Percentiles rank a stretch among this genome's conserved stretches.
These are phyloP conservation scores for Fusarium chuoi DNA, from an alignment of 2,329 filamentous ascomycete genomes.

Conservation along the genomic window DNA sequence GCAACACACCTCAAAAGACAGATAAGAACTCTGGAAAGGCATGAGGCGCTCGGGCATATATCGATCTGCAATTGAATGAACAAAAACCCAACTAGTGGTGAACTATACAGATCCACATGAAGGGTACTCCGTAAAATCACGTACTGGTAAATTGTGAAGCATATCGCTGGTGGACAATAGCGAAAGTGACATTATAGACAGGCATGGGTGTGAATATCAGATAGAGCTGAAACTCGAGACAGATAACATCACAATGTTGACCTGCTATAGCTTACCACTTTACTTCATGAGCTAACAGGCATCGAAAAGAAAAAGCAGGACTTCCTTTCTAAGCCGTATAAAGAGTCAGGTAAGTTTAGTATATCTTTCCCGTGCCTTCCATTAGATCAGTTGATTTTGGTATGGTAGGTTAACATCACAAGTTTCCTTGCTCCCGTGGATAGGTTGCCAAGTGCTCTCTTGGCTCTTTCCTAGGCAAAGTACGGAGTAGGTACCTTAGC, in stretches of 20 bases:
- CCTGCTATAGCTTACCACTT: neutral
- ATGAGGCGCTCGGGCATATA: neutral
- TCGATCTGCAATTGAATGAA: neutral
- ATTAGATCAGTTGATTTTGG: neutral
- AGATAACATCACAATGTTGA: neutral
- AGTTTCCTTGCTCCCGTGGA: neutral
- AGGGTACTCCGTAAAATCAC: neutral
- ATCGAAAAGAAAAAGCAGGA: neutral
- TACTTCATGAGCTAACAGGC: neutral
- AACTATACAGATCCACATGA: neutral
- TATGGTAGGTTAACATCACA: neutral
- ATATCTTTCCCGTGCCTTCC: neutral
- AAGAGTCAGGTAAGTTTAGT: neutral
- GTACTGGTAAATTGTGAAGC: neutral
- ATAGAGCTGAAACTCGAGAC: conserved; percentile 7
- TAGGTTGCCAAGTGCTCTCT: conserved; percentile 1
- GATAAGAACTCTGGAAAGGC: neutral
- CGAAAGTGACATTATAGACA: neutral
- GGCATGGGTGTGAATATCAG: neutral
- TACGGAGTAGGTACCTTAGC: neutral
- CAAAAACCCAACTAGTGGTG: neutral
- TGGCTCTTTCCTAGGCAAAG: neutral
- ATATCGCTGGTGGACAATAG: neutral
- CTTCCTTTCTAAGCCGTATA: neutral
- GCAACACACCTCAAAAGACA: neutral